These are phyloP conservation scores for Neurospora pannonica DNA, from an alignment of 495 filamentous ascomycete species.

Conservation along the genomic window DNA sequence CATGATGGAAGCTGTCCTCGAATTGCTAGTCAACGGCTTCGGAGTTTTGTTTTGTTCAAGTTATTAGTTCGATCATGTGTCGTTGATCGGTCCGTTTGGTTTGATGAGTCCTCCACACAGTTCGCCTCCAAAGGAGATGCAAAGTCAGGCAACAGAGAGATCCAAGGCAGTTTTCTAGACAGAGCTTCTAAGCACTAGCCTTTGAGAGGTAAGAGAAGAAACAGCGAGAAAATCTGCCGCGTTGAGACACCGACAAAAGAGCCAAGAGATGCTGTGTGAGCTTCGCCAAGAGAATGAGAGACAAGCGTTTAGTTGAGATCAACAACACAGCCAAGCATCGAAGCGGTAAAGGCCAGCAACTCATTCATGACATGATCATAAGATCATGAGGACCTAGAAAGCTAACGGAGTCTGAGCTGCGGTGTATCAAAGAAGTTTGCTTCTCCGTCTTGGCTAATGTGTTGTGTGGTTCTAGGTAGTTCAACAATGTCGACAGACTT, in stretches of 20 bases:
- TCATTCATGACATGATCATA: neutral
- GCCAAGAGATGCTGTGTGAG: neutral
- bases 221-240: neutral
- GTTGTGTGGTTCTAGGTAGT: neutral
- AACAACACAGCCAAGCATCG: neutral
- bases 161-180: too few species aligned
- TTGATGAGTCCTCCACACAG: neutral
- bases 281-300: neutral
- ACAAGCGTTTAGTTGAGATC: neutral
- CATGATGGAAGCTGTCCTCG: neutral
- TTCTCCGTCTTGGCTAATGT: neutral
- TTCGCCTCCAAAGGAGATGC: too few species aligned
- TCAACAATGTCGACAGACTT: neutral
- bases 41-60: neutral
- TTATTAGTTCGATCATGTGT: neutral
- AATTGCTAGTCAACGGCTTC: neutral
- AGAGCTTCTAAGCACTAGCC: too few species aligned
- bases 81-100: neutral
- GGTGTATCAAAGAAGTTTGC: neutral
- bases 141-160: neutral
- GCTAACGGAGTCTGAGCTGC: neutral
- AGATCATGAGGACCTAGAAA: neutral
- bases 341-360: neutral
- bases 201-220: neutral
- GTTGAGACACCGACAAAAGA: neutral